Base-by-base conservation (phyloP, 805 yeast genomes). In the Yamadazyma kitorensis region DNA sequence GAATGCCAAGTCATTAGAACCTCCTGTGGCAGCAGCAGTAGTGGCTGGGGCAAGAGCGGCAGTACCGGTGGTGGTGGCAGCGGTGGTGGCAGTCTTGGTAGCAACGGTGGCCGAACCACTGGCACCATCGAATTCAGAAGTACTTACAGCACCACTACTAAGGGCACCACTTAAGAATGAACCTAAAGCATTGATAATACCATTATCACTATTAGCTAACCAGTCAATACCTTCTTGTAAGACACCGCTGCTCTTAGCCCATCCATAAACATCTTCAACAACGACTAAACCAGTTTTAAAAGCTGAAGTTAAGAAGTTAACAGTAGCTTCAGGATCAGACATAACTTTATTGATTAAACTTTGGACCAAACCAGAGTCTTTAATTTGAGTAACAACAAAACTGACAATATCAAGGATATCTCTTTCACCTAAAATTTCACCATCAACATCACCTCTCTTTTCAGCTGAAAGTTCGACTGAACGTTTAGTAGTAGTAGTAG, bases 191-290 rank as follows among this genome's bases (percentile, higher is more conserved):
- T 26, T 24, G 23, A 44, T 29, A 24, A 47, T 43, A 43, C 25
- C 18, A 25, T 40, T 36, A 20, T 33, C 48, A 40, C 48, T 49
- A 19, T 52, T 44, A 25, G 54, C 49, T 25, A 44, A 39, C 64
- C 68, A 48, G 51, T 48, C 26, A 27, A 64, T 43, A 32, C 52
- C 58, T 4, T 48, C 25, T 34, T 43, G 40, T 46, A 64, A 55
- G 18, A 65, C 24, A 40, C 71, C 71, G 10, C 57, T 51, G 13
- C 45, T 36, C 50, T 64, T 59, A 39, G 68, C 59, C 68, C 68
- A 66, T 26, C 24, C 21, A 54, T 48, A 61, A 24, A 64, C 37
- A 29, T 65, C 69, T 52, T 57, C 58, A 30, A 44, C 57, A 22
- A 56, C 40, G 25, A 57, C 61, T 29, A 56, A 31, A 29, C 68